A percentile compares a stretch with the other conserved stretches of the same genome.
phyloP scores from a whole-genome alignment of 129 eudicot genomes.

The Centaurea solstitialis region DNA sequence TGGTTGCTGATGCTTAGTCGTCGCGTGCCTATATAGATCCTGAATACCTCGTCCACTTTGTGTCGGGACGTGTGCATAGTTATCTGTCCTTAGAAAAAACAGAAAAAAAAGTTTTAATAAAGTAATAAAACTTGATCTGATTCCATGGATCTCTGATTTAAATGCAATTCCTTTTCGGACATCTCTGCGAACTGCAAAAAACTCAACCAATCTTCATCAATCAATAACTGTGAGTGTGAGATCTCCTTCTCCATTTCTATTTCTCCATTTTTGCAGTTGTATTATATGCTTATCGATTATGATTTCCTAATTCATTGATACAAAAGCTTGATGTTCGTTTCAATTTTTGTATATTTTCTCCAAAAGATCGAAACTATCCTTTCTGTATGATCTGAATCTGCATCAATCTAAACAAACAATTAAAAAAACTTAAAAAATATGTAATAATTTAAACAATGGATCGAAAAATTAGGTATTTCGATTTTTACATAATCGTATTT shows the following conservation, averaged over 20 bases:
- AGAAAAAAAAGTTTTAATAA: no score
- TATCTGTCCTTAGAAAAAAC: no score
- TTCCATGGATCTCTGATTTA: background rate
- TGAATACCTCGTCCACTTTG: no score
- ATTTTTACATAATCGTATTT: background rate
- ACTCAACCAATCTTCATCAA: background rate
- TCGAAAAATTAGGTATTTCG: background rate
- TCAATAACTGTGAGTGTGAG: slow-evolving; percentile 14
- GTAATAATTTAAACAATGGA: background rate
- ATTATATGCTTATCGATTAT: background rate
- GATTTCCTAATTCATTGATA: background rate
- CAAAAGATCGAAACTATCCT: background rate
- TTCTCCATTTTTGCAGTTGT: background rate
- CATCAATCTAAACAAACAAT: background rate
- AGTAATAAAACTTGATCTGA: no score
- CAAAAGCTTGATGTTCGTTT: background rate
- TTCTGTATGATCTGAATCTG: slow-evolving; percentile 24
- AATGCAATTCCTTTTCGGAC: background rate
- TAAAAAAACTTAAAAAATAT: background rate
- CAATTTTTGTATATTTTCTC: background rate
- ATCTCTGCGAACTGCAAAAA: background rate
- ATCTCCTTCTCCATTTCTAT: background rate
- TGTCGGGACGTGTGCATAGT: no score
- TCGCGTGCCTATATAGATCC: no score
- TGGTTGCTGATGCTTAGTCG: no score